Evolutionary conservation across 2,329 filamentous ascomycete genomes (phyloP).

Genomic region (Plenodomus biglobosus): DNA sequence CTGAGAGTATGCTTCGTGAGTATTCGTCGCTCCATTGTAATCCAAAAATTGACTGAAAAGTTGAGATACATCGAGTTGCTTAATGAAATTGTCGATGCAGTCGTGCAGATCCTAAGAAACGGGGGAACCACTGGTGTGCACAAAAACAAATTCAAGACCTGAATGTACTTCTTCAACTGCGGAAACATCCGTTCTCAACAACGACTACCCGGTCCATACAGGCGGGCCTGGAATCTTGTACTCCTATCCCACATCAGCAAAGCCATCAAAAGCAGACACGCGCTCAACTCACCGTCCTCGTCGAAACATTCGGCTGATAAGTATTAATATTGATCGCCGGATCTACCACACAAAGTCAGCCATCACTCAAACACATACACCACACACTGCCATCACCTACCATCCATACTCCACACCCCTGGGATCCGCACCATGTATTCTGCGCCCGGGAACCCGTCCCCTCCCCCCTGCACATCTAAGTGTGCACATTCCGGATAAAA

Average conservation of each 20-base stretch:
- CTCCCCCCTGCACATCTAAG: slow-evolving; percentile 25
- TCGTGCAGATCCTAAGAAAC: no score
- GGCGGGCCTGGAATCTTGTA: slow-evolving; percentile 20
- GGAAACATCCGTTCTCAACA: no score
- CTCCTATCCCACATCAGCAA: slow-evolving; percentile 5
- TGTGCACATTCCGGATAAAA: slow-evolving; percentile 38
- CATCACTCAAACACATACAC: neutral
- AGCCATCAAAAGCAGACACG: neutral
- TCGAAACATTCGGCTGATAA: slow-evolving; percentile 22
- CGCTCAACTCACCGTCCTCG: slow-evolving; percentile 20
- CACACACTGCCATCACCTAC: slow-evolving; percentile 25
- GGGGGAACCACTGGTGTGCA: no score
- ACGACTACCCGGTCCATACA: slow-evolving; percentile 9
- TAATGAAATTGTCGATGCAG: no score
- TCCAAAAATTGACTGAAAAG: no score
- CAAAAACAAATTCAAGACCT: no score
- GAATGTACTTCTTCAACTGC: no score
- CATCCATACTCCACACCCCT: slow-evolving; percentile 35
- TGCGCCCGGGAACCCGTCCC: slow-evolving; percentile 12
- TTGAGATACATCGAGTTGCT: no score
- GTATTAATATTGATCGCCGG: slow-evolving; percentile 37
- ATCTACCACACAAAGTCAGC: slow-evolving; percentile 20
- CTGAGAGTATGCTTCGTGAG: no score
- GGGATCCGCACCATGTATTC: slow-evolving; percentile 34
- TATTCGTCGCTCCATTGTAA: no score